Base-by-base conservation (phyloP, 1,284 basidiomycete species). In the Nidula niveotomentosa region DNA sequence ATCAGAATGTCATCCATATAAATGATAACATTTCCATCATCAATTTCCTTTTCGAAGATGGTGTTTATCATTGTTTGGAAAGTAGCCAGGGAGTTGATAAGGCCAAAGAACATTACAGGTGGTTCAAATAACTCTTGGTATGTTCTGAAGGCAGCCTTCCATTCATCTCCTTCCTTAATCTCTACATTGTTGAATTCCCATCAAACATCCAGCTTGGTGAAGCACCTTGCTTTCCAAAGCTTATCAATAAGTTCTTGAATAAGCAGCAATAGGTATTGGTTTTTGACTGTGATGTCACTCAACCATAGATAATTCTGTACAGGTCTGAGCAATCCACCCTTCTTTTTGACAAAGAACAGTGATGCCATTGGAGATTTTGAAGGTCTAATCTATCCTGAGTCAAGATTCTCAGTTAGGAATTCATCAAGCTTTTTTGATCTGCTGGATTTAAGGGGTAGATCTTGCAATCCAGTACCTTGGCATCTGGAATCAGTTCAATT, bases 321-420 rank as follows among this genome's bases (percentile, higher is more conserved):
- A 62, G 64, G 59, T 5, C 71, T 56, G 0, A 76, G 60, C 0
- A 56, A 52, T 3, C 71, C 71, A 57, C 77, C 75, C 57, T 76
- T 76, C 63, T 79, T 79, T 49, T 69, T 69, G n/a, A 76, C 64
- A 54, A 78, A 78, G 30, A 79, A 69, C 46, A 77, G 60, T 0
- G 72, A 67, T 1, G 65, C 70, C 12, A 68, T 61, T 2, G 68
- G 68, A 0, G 71, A 71, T 33, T 67, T 68, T 1, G 72, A 74
- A 2, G 64, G 66, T 7, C 63, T 46, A 36, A 74, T 75, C 0
- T 57, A 53, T 8, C 70, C 65, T 10, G 56, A 60, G 3, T 15
- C 8, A 0, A 76, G 62, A 49, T 72, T 65, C 36, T 75, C 71
- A 0, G 70, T 56, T 0, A 76, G 17, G 58, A 71, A 76, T 15